Evolutionary conservation across 768 basidiomycete genomes (phyloP).

Genomic region (Lactarius quietus): DNA sequence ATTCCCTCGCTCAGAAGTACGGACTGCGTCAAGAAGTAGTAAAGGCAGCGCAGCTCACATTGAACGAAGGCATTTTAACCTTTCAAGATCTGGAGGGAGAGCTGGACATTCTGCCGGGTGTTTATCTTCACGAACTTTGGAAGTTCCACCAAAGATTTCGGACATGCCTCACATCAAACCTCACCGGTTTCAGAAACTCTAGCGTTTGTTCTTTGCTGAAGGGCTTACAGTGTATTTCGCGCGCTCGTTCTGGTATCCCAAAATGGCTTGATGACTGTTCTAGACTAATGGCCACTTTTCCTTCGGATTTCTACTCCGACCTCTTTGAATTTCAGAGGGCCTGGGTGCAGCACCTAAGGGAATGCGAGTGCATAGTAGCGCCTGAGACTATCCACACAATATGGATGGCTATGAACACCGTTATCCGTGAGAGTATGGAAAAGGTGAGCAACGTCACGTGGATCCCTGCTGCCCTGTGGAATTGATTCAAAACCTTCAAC

Average conservation of each 20-base stretch:
- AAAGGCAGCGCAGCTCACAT: background rate
- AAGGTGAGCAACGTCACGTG: no score
- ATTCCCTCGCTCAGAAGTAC: no score
- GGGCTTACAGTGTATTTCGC: background rate
- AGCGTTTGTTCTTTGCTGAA: background rate
- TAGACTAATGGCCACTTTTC: background rate
- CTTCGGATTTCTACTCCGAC: background rate
- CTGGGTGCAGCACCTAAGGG: background rate
- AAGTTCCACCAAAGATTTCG: no score
- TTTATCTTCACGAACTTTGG: constrained; percentile 9
- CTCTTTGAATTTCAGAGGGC: background rate
- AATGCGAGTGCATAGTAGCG: background rate
- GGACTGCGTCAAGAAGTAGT: background rate
- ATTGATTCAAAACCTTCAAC: background rate
- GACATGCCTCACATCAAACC: no score
- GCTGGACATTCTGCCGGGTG: constrained; percentile 1
- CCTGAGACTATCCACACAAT: background rate
- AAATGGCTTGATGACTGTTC: no score
- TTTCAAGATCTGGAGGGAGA: constrained; percentile 3
- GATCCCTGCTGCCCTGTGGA: background rate
- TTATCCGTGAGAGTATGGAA: background rate
- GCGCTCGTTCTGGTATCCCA: background rate
- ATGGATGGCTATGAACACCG: constrained; percentile 1
- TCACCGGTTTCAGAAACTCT: background rate
- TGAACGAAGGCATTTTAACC: no score